Percentiles rank a stretch among this genome's conserved stretches.
These are phyloP conservation scores for Suillus brevipes DNA, from an alignment of 768 basidiomycete genomes.

Conservation along the genomic window DNA sequence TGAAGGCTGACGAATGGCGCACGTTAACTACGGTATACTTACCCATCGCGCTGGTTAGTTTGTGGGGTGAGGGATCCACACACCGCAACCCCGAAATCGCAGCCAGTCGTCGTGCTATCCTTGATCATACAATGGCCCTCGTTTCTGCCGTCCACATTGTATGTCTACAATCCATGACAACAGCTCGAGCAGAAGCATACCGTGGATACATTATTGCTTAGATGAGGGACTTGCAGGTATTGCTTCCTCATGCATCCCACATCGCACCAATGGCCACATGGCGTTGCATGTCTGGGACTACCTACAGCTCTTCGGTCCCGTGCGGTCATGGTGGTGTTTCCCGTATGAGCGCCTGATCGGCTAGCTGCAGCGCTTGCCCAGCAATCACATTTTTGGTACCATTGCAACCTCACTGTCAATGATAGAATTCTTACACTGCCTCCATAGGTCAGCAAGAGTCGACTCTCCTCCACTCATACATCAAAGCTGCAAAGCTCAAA, in stretches of 20 bases:
- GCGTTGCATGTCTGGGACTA: slow-evolving; percentile 35
- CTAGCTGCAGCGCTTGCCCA: slow-evolving; percentile 18
- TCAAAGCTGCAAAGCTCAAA: too few species aligned
- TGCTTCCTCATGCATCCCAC: slow-evolving; percentile 19
- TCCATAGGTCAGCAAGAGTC: too few species aligned
- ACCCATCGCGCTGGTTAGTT: slow-evolving; percentile 33
- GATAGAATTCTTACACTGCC: neutral
- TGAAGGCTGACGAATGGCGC: slow-evolving; percentile 42
- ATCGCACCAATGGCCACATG: slow-evolving; percentile 25
- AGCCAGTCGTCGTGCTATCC: slow-evolving; percentile 1
- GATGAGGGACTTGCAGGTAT: slow-evolving; percentile 14
- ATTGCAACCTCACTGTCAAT: slow-evolving; percentile 14
- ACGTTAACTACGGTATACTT: slow-evolving; percentile 31
- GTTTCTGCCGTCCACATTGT: slow-evolving; percentile 28
- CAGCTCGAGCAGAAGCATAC: slow-evolving; percentile 13
- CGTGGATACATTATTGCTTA: slow-evolving; percentile 18
- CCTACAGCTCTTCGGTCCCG: slow-evolving; percentile 37
- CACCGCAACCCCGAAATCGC: neutral
- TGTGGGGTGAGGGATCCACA: slow-evolving; percentile 26
- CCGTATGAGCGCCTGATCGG: slow-evolving; percentile 29
- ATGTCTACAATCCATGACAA: slow-evolving; percentile 19
- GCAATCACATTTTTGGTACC: slow-evolving; percentile 37
- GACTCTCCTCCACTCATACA: too few species aligned
- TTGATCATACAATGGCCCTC: slow-evolving; percentile 33
- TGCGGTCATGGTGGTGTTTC: slow-evolving; percentile 33